A percentile compares a stretch with the other conserved stretches of the same genome.
Evolutionary conservation across 345 rosid genomes (phyloP).

Genomic region (Hibiscus trionum): DNA sequence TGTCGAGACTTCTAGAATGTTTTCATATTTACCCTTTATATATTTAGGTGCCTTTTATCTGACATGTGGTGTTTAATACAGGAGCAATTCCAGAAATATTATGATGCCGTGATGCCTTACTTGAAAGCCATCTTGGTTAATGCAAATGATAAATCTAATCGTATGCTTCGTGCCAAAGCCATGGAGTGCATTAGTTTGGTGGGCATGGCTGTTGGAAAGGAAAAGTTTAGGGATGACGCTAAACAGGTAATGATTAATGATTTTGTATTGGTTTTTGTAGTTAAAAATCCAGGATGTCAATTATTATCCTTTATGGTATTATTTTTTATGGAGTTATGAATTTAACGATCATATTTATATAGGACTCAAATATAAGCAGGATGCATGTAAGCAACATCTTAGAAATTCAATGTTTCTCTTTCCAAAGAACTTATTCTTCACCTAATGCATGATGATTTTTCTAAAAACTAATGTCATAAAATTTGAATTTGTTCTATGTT

Average conservation of each 20-base stretch:
- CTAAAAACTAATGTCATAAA: background rate
- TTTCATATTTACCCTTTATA: background rate
- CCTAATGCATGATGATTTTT: background rate
- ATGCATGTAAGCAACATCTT: background rate
- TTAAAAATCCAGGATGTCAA: background rate
- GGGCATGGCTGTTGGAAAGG: constrained; percentile 79
- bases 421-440: background rate
- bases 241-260: constrained; percentile 41
- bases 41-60: constrained; percentile 1
- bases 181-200: constrained; percentile 80
- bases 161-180: constrained; percentile 71
- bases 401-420: too few species aligned
- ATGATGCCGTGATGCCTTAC: constrained; percentile 53
- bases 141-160: constrained; percentile 52
- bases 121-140: constrained; percentile 50
- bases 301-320: background rate
- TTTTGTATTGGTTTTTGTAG: background rate
- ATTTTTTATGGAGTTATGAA: background rate
- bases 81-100: constrained; percentile 61
- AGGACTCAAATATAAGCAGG: background rate
- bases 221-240: constrained; percentile 59
- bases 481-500: background rate
- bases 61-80: constrained; percentile 13
- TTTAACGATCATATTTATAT: background rate
- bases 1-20: constrained; percentile 3